Percentiles rank a stretch among this genome's conserved stretches.
These are phyloP conservation scores for Aureobasidium sp. DNA, from an alignment of 2,329 filamentous ascomycete species.

Conservation along the genomic window DNA sequence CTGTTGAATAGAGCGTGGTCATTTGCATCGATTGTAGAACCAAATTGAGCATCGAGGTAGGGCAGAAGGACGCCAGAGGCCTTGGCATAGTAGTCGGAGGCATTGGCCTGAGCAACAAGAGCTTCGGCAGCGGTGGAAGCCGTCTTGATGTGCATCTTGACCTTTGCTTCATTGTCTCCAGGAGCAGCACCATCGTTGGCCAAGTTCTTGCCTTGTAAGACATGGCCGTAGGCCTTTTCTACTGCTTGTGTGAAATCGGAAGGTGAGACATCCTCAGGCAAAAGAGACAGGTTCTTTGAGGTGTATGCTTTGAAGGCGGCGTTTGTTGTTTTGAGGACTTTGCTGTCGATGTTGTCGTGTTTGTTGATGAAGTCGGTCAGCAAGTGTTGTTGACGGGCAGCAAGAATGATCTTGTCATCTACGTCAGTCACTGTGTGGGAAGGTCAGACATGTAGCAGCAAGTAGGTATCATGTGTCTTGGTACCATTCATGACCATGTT, in stretches of 20 bases:
- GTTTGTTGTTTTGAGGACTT: conserved; percentile 44
- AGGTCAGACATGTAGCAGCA: background rate
- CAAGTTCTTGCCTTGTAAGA: conserved; percentile 50
- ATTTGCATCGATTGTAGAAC: conserved; percentile 50
- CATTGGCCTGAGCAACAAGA: conserved; percentile 30
- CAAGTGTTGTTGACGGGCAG: conserved; percentile 69
- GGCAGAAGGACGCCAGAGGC: conserved; percentile 67
- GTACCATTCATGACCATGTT: conserved; percentile 62
- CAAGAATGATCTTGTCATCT: conserved; percentile 57
- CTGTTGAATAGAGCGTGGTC: conserved; percentile 77
- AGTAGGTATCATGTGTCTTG: background rate
- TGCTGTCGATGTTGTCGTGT: conserved; percentile 37
- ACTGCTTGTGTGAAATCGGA: conserved; percentile 40
- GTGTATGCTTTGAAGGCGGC: conserved; percentile 51
- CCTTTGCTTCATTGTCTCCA: conserved; percentile 74
- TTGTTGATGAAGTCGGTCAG: conserved; percentile 59
- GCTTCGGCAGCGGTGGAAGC: conserved; percentile 48
- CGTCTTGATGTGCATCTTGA: conserved; percentile 80
- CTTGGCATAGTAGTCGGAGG: conserved; percentile 46
- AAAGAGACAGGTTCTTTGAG: conserved; percentile 59
- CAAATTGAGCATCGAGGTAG: conserved; percentile 64
- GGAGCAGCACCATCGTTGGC: conserved; percentile 47
- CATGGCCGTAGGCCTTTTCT: conserved; percentile 46
- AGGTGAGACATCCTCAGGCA: conserved; percentile 37
- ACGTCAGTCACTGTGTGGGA: background rate